Evolutionary conservation across 2,329 filamentous ascomycete genomes (phyloP).

Genomic region (Fulvia fulva): DNA sequence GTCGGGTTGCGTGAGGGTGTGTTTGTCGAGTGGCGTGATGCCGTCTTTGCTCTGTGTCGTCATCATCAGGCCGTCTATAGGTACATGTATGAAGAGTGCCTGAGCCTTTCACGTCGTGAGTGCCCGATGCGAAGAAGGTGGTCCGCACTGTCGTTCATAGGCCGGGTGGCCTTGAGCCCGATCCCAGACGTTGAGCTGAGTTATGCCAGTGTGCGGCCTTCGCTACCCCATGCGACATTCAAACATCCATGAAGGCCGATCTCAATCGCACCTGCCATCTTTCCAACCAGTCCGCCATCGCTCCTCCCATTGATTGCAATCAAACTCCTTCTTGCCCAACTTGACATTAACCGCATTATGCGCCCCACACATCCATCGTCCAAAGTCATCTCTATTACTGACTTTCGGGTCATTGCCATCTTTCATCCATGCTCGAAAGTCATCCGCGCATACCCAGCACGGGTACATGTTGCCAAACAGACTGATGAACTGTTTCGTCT

Average conservation of each 20-base stretch:
- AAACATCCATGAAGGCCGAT: neutral
- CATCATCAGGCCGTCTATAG: no score
- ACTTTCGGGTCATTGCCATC: conserved; percentile 62
- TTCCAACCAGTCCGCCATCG: conserved; percentile 89
- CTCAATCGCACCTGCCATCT: conserved; percentile 61
- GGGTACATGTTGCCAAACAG: conserved; percentile 86
- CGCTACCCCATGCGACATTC: neutral
- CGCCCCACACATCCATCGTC: conserved; percentile 76
- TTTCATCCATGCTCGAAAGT: conserved; percentile 79
- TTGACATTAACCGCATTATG: conserved; percentile 87
- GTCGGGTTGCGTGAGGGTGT: no score
- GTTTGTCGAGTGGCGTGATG: no score
- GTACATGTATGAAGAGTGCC: no score
- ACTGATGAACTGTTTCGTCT: conserved; percentile 72
- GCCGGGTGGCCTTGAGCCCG: no score
- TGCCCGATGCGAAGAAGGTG: no score
- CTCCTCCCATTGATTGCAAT: conserved; percentile 88
- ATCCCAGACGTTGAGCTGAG: no score
- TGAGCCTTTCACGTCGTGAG: no score
- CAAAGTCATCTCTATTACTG: conserved; percentile 63
- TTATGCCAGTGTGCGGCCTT: neutral
- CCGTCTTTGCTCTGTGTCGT: no score
- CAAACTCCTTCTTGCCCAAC: conserved; percentile 84
- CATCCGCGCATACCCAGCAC: conserved; percentile 91
- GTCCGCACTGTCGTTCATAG: no score